Percentiles rank a stretch among this genome's conserved stretches.
These are phyloP conservation scores for Solanum boliviense DNA, from an alignment of 257 asterid species.

Conservation along the genomic window DNA sequence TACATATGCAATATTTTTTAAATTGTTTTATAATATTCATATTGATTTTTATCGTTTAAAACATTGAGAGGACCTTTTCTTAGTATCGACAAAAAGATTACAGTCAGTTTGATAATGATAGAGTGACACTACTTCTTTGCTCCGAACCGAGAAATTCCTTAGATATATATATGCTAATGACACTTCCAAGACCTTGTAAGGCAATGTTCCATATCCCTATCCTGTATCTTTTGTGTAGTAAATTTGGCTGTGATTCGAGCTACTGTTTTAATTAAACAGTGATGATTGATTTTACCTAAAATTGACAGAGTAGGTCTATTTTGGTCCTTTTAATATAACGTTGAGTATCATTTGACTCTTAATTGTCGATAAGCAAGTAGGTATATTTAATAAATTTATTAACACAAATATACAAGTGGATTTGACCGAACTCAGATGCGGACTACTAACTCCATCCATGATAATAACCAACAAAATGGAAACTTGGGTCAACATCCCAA, in stretches of 20 bases:
- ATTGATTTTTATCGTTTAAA: neutral
- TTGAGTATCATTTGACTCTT: too few species aligned
- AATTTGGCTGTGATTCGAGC: neutral
- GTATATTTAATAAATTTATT: too few species aligned
- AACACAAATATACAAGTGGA: too few species aligned
- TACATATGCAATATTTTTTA: neutral
- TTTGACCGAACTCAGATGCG: too few species aligned
- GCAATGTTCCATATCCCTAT: neutral
- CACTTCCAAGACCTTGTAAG: neutral
- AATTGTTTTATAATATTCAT: neutral
- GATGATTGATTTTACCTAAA: too few species aligned
- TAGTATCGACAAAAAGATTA: neutral
- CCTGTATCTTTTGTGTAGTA: neutral
- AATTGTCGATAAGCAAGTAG: too few species aligned
- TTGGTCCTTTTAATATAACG: too few species aligned
- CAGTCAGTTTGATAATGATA: neutral
- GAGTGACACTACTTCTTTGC: neutral
- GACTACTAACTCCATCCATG: neutral
- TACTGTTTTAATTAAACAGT: neutral
- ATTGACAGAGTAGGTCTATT: too few species aligned
- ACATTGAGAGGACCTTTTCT: neutral
- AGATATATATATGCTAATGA: neutral
- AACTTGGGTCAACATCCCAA: neutral
- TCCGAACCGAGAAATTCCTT: neutral
- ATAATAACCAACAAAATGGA: neutral